phyloP scores from a whole-genome alignment of 2,329 filamentous ascomycete genomes.

The Nemania serpens region DNA sequence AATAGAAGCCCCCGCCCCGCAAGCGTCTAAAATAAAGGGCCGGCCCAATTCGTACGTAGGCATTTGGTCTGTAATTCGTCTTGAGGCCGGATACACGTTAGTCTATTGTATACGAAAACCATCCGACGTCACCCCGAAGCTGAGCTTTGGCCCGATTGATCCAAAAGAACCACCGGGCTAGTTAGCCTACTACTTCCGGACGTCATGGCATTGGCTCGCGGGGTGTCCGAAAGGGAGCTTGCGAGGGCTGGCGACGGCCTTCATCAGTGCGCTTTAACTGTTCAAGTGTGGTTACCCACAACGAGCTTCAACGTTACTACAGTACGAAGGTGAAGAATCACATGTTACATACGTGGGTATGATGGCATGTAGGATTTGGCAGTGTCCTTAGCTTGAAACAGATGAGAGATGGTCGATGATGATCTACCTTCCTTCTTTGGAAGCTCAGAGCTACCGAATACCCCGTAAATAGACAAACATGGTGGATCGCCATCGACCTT shows the following conservation, averaged over 20 bases:
- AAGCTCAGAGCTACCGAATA: slow-evolving; percentile 8
- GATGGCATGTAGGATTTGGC: slow-evolving; percentile 7
- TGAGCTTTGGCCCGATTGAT: not conserved
- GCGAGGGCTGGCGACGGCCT: not conserved
- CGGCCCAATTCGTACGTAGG: too few species aligned
- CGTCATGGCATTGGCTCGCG: not conserved
- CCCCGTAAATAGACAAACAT: not conserved
- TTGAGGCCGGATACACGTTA: too few species aligned
- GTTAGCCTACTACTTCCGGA: not conserved
- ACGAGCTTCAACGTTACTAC: not conserved
- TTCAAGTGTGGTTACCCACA: not conserved
- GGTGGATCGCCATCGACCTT: not conserved
- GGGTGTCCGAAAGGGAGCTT: not conserved
- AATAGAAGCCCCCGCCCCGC: too few species aligned
- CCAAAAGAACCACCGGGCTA: too few species aligned
- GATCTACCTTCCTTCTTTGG: slow-evolving; percentile 20
- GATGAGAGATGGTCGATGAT: not conserved
- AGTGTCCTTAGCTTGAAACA: slow-evolving; percentile 19
- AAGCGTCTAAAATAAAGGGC: too few species aligned
- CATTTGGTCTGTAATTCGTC: too few species aligned
- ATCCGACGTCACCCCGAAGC: not conserved
- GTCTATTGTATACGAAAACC: not conserved
- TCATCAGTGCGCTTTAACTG: not conserved
- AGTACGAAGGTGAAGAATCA: too few species aligned
- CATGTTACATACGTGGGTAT: not conserved